Evolutionary conservation across 805 yeast genomes (phyloP), one percentile per base, ranked within the genome.

Genomic region (Maudiozyma saulgeensis): DNA sequence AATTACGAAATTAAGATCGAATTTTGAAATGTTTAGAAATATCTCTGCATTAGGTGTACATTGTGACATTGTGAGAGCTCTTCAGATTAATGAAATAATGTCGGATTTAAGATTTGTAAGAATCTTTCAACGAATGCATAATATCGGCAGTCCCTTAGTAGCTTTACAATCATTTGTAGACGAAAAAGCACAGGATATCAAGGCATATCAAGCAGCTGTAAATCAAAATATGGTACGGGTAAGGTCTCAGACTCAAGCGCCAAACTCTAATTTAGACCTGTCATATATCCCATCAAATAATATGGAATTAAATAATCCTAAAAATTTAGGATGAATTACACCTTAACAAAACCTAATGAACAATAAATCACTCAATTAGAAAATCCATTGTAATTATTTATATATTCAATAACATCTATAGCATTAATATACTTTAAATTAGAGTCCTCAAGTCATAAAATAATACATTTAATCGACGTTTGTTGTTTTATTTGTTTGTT

Each of bases 51-150:
- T 77, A 53, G 95, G 95, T 0, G 64, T 84, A 5, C 81, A 79
- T 48, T 81, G 77, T 46, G 75, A 75, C 39, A 80, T 86, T 6
- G 76, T 86, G 79, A 69, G 91, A 51, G 73, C 82, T 21, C 66
- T 87, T 68, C 91, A 86, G 63, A 78, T 85, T 4, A 77, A 88
- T 41, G 93, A 87, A 63, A 82, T 83, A 9, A 84, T 88, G 87
- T 74, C 88, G 0, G 78, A 79, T 52, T 71, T 87, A 53, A 75
- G 77, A 49, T 80, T 84, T 6, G 67, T 88, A 49, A 80, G 85
- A 80, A 69, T 73, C 5, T 78, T 73, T 54, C 75, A 84, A 11
- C 68, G 70, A 49, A 66, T 72, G 6, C 68, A 69, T 26, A 72
- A 78, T 35, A 71, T 76, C 2, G 63, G 62, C 4, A 76, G 81